A percentile compares a stretch with the other conserved stretches of the same genome.
Evolutionary conservation across 257 asterid genomes (phyloP).

Genomic region (Primulina eburnea): DNA sequence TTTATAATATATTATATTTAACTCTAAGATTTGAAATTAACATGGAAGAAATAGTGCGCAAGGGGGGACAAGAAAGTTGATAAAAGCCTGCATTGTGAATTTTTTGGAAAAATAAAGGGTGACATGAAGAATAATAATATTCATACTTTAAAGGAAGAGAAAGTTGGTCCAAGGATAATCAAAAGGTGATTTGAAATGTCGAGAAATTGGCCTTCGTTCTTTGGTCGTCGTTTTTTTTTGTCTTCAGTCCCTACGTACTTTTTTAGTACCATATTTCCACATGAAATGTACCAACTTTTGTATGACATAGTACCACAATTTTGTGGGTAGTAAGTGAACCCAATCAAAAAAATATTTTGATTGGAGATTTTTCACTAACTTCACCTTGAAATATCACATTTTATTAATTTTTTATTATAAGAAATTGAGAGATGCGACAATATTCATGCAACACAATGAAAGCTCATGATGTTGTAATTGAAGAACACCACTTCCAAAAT

Average conservation of each 20-base stretch:
- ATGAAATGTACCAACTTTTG: too few relatives aligned
- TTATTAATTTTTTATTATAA: not conserved
- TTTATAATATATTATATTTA: slow-evolving; percentile 20
- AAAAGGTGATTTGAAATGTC: slow-evolving; percentile 9
- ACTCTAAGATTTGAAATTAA: slow-evolving; percentile 18
- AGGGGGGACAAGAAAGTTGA: not conserved
- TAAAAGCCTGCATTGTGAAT: slow-evolving; percentile 1
- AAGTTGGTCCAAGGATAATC: slow-evolving; percentile 16
- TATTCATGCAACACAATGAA: not conserved
- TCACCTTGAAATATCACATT: slow-evolving; percentile 12
- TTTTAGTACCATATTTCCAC: too few relatives aligned
- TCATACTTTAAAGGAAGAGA: not conserved
- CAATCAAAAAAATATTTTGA: too few relatives aligned
- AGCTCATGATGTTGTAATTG: slow-evolving; percentile 11
- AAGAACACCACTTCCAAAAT: too few relatives aligned
- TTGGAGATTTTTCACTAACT: too few relatives aligned
- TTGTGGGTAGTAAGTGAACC: too few relatives aligned
- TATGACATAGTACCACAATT: too few relatives aligned
- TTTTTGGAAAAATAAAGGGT: slow-evolving; percentile 22
- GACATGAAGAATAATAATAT: not conserved
- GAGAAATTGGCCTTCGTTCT: too few relatives aligned
- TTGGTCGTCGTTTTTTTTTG: too few relatives aligned
- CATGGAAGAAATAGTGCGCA: not conserved
- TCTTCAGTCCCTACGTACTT: too few relatives aligned
- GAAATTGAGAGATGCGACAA: slow-evolving; percentile 9